phyloP scores from a whole-genome alignment of 805 yeast species.

The Starmerella powellii region DNA sequence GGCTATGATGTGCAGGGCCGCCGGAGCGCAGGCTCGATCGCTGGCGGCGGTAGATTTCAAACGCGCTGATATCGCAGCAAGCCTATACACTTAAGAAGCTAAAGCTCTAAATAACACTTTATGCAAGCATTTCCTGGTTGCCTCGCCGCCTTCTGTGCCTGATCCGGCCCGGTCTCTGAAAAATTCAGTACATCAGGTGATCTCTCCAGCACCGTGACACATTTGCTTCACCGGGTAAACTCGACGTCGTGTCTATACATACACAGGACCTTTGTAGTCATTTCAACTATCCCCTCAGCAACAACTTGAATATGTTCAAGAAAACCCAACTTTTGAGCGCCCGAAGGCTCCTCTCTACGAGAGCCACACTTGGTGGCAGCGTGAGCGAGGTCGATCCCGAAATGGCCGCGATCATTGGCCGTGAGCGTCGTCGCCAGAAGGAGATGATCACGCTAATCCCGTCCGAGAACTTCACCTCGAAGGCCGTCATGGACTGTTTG shows the following conservation, averaged over 20 bases:
- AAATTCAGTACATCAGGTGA: neutral
- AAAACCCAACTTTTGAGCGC: neutral
- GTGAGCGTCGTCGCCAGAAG: conserved; percentile 76
- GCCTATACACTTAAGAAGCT: too few relatives aligned
- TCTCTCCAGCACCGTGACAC: conserved; percentile 1
- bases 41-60: too few relatives aligned
- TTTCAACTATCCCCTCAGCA: neutral
- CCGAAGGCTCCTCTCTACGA: conserved; percentile 16
- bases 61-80: too few relatives aligned
- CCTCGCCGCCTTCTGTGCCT: too few relatives aligned
- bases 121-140: too few relatives aligned
- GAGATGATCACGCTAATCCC: conserved; percentile 88
- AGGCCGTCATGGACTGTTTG: conserved; percentile 83
- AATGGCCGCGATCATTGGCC: conserved; percentile 61
- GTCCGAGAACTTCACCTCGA: conserved; percentile 91
- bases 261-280: neutral
- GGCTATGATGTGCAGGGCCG: too few relatives aligned
- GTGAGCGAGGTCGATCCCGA: conserved; percentile 51
- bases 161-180: too few relatives aligned
- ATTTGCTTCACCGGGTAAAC: conserved; percentile 3
- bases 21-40: too few relatives aligned
- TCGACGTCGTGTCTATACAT: neutral
- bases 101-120: too few relatives aligned
- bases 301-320: neutral
- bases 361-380: conserved; percentile 17